phyloP scores from a whole-genome alignment of 2,329 filamentous ascomycete species.

The Penicillium italicum region DNA sequence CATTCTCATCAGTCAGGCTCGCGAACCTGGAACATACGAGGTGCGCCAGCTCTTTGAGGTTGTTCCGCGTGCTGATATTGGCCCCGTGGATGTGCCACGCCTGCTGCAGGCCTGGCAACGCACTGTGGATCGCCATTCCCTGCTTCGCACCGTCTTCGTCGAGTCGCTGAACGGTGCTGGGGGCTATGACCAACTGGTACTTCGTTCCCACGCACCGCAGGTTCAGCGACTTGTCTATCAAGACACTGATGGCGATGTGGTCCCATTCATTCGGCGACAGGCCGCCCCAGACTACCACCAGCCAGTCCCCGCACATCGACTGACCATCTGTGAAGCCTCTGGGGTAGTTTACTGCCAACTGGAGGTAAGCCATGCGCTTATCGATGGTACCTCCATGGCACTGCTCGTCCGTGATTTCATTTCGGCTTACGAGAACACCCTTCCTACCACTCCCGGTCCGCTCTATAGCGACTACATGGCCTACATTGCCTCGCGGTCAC shows the following conservation, averaged over 20 bases:
- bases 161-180: neutral
- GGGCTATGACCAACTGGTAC: conserved; percentile 6
- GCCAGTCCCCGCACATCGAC: neutral
- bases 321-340: neutral
- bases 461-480: neutral
- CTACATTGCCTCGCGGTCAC: neutral
- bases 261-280: neutral
- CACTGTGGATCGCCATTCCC: conserved; percentile 11
- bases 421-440: conserved; percentile 33
- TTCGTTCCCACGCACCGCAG: neutral
- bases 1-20: conserved; percentile 13
- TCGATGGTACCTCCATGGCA: conserved; percentile 43
- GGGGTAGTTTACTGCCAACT: neutral
- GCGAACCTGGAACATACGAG: conserved; percentile 7
- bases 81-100: conserved; percentile 4
- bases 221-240: neutral
- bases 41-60: conserved; percentile 3
- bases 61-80: neutral
- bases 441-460: conserved; percentile 5
- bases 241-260: neutral
- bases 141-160: conserved; percentile 15
- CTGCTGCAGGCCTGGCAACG: conserved; percentile 11
- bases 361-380: conserved; percentile 45
- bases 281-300: neutral
- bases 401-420: conserved; percentile 40